Conservation (phyloP, 2,329 filamentous ascomycete species). For the Penicillium paneum region DNA sequence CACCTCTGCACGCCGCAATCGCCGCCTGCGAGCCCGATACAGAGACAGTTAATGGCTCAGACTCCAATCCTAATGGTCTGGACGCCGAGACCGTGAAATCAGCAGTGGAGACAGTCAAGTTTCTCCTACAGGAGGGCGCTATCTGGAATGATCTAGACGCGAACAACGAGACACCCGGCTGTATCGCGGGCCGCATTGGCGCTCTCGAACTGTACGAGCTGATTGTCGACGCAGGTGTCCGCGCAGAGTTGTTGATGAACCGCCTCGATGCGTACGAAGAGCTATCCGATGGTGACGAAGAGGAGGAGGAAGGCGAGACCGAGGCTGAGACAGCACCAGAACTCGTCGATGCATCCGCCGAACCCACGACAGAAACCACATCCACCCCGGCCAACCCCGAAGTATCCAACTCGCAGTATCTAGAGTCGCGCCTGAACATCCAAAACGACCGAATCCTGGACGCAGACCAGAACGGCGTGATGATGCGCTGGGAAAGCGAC, state of each 20-base stretch:
- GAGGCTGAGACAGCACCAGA: conserved; percentile 20
- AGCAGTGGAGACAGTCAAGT: conserved; percentile 50
- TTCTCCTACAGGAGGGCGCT: conserved; percentile 80
- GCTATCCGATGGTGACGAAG: conserved; percentile 47
- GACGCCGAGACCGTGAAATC: conserved; percentile 46
- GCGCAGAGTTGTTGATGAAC: conserved; percentile 82
- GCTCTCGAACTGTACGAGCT: conserved; percentile 70
- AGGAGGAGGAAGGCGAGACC: conserved; percentile 21
- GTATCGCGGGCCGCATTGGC: conserved; percentile 69
- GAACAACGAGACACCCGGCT: conserved; percentile 87
- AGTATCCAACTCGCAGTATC: conserved; percentile 65
- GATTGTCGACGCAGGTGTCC: conserved; percentile 84
- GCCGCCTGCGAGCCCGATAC: conserved; percentile 60
- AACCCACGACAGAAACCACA: conserved; percentile 5
- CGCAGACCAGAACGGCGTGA: conserved; percentile 74
- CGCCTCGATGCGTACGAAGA: conserved; percentile 77
- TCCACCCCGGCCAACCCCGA: conserved; percentile 26
- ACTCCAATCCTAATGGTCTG: conserved; percentile 45
- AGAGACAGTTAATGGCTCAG: conserved; percentile 17
- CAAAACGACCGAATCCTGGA: conserved; percentile 67
- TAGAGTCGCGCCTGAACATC: conserved; percentile 65
- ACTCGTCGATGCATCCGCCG: conserved; percentile 23
- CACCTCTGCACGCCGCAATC: conserved; percentile 85
- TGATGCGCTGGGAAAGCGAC: conserved; percentile 89
- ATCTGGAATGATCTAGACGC: conserved; percentile 96